A percentile compares a stretch with the other conserved stretches of the same genome.
Conservation (phyloP, 2,329 filamentous ascomycete genomes). For the Orbilia brochopaga region DNA sequence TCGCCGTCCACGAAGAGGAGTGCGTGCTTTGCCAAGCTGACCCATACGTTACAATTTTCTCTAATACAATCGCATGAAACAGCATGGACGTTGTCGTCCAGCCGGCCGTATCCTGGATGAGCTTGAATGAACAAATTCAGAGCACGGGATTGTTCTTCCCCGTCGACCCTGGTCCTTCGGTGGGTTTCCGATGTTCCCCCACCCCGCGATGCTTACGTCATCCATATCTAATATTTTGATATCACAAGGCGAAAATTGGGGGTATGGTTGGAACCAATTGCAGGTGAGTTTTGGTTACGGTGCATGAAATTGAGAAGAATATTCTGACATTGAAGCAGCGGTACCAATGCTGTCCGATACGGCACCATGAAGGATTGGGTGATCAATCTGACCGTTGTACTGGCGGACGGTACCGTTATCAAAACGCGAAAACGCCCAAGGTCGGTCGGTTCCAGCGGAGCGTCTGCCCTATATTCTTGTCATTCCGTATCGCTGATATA, state of each 20-base stretch:
- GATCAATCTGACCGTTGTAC: constrained; percentile 80
- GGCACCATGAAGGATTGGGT: constrained; percentile 97
- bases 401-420: constrained; percentile 87
- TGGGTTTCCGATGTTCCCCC: constrained; percentile 34
- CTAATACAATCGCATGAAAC: constrained; percentile 6
- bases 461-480: constrained; percentile 10
- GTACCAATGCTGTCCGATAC: constrained; percentile 90
- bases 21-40: constrained; percentile 22
- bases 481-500: constrained; percentile 15
- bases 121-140: constrained; percentile 77
- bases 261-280: constrained; percentile 83
- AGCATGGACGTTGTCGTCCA: constrained; percentile 88
- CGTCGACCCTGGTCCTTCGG: constrained; percentile 76
- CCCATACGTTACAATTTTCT: not conserved
- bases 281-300: constrained; percentile 48
- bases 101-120: constrained; percentile 90
- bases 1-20: constrained; percentile 80
- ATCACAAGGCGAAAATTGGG: constrained; percentile 73
- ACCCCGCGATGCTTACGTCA: not conserved
- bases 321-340: constrained; percentile 62
- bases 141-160: constrained; percentile 84
- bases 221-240: not conserved
- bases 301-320: not conserved
- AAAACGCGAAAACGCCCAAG: constrained; percentile 83
- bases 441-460: constrained; percentile 27